Evolutionary conservation across 148 eudicot species (phyloP).

Genomic region (Rhododendron molle): DNA sequence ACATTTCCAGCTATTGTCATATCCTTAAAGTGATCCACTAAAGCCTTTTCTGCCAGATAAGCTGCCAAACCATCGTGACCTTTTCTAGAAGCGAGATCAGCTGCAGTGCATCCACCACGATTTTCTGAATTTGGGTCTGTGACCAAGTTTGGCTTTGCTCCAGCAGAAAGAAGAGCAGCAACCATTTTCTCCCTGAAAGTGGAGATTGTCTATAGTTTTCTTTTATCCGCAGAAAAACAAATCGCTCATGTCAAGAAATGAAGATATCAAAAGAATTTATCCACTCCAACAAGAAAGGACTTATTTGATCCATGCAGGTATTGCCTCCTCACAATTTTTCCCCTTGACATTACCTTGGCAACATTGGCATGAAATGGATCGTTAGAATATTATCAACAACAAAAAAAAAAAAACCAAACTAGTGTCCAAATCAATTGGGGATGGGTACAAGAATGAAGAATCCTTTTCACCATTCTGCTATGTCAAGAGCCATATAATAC

Average conservation of each 20-base stretch:
- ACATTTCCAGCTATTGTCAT: slow-evolving; percentile 91
- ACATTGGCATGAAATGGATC: not conserved
- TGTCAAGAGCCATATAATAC: not conserved
- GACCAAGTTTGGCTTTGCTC: slow-evolving; percentile 88
- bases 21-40: slow-evolving; percentile 72
- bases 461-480: not conserved
- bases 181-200: slow-evolving; percentile 80
- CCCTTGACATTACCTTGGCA: not conserved
- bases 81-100: slow-evolving; percentile 71
- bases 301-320: not conserved
- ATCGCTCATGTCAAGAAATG: not conserved
- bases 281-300: not conserved
- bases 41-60: slow-evolving; percentile 84
- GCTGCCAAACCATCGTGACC: slow-evolving; percentile 82
- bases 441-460: not conserved
- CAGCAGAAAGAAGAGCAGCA: slow-evolving; percentile 87
- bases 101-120: slow-evolving; percentile 78
- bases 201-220: not conserved
- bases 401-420: not conserved
- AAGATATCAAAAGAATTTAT: not conserved
- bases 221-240: not conserved
- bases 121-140: slow-evolving; percentile 80
- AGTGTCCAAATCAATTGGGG: not conserved
- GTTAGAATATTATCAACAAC: not conserved
- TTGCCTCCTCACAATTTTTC: not conserved